Percentiles rank a stretch among this genome's conserved stretches.
phyloP scores from a whole-genome alignment of 75 land plant genomes.

The Adiantum capillusveneris region DNA sequence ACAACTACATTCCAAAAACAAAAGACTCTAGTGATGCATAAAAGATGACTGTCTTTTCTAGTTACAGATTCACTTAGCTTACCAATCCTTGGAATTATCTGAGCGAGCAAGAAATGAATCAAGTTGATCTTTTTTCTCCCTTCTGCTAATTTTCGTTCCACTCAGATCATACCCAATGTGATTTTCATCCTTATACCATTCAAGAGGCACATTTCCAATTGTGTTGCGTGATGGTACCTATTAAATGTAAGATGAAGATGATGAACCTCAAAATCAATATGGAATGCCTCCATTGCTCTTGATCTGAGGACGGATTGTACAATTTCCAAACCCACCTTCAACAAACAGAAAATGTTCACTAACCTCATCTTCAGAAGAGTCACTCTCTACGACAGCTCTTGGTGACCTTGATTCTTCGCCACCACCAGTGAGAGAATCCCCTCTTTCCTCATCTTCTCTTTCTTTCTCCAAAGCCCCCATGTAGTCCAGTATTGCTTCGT shows the following conservation, averaged over 20 bases:
- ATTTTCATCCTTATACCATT: slow-evolving; percentile 88
- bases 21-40: too few species aligned
- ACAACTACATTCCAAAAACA: too few species aligned
- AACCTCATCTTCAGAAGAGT: slow-evolving; percentile 97
- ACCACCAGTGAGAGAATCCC: slow-evolving; percentile 10
- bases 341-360: too few species aligned
- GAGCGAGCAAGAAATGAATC: slow-evolving; percentile 64
- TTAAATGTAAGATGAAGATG: too few species aligned
- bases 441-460: background rate
- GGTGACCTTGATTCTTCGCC: slow-evolving; percentile 19
- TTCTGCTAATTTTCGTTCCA: slow-evolving; percentile 82
- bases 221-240: slow-evolving; percentile 81
- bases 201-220: slow-evolving; percentile 82
- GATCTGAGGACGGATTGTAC: too few species aligned
- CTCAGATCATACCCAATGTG: slow-evolving; percentile 86
- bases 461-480: slow-evolving; percentile 6
- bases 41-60: too few species aligned
- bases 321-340: too few species aligned
- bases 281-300: too few species aligned
- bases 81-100: slow-evolving; percentile 81
- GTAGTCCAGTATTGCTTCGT: slow-evolving; percentile 23
- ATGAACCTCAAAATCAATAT: too few species aligned
- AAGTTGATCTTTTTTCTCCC: slow-evolving; percentile 57
- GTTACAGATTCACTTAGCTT: too few species aligned
- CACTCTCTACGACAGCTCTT: slow-evolving; percentile 57